Conservation (phyloP, 2,329 filamentous ascomycete species). For the Metarhizium robertsii region DNA sequence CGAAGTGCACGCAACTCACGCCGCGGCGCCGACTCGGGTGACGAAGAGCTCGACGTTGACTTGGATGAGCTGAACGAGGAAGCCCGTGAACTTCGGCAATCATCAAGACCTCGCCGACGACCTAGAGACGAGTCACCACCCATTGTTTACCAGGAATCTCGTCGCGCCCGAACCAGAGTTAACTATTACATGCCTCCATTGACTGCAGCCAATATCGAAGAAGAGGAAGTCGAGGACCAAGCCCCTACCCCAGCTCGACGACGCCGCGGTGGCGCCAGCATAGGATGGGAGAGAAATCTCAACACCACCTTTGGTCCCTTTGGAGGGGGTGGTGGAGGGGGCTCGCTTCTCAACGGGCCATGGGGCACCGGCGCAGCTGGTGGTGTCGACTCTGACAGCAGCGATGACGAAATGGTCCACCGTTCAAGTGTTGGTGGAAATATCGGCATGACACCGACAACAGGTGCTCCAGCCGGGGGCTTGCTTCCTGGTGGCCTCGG, state of each 20-base stretch:
- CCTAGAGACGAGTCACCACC: conserved; percentile 38
- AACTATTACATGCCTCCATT: conserved; percentile 83
- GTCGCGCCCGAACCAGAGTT: conserved; percentile 50
- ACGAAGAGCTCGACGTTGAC: conserved; percentile 50
- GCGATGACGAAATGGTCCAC: conserved; percentile 78
- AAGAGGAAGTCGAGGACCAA: conserved; percentile 59
- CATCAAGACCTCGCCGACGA: conserved; percentile 42
- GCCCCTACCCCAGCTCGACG: conserved; percentile 62
- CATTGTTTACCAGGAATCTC: conserved; percentile 50
- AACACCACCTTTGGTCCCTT: conserved; percentile 92
- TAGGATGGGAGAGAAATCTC: conserved; percentile 66
- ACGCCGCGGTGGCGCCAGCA: conserved; percentile 48
- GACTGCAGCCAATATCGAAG: conserved; percentile 52
- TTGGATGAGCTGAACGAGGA: conserved; percentile 58
- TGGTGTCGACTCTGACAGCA: conserved; percentile 87
- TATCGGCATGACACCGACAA: conserved; percentile 51
- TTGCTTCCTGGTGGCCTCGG: conserved; percentile 32
- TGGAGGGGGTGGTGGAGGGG: conserved; percentile 68
- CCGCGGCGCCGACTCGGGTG: conserved; percentile 41
- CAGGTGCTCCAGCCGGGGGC: conserved; percentile 33
- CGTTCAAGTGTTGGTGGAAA: conserved; percentile 49
- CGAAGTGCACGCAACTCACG: conserved; percentile 35
- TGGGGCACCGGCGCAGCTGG: conserved; percentile 66
- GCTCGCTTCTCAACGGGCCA: conserved; percentile 64
- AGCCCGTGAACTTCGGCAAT: conserved; percentile 49